Evolutionary conservation across 192 early-diverging fungal species (phyloP), one percentile per base, ranked within the genome.

Genomic region (Linnemannia hyalina): DNA sequence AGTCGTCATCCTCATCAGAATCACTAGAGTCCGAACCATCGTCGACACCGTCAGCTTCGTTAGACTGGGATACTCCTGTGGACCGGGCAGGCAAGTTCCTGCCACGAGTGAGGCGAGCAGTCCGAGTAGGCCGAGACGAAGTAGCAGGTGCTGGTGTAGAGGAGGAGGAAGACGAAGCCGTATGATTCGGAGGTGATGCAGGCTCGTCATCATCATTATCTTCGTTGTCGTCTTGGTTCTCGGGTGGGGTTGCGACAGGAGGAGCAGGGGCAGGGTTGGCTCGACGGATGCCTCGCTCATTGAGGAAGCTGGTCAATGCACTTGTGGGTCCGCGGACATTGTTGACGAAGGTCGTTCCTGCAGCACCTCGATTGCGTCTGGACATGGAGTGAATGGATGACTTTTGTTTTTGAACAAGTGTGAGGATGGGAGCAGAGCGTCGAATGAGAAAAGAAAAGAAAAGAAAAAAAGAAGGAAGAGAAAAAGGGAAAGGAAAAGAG

Each of bases 261-360:
- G 74, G 85, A 4, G 74, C 74, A 73, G 81, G 82, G 29, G 87
- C 87, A 42, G 78, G 81, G 71, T 88, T 83, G 38, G 87, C 87
- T 77, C 81, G 81, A 78, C 80, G 78, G 70, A 88, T 85, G n/a
- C 77, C 79, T 70, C 80, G 82, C 80, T 85, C 84, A 89, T 90
- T 86, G 57, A 92, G 72, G 32, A 92, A 92, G 15, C 82, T 89
- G 49, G 83, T 88, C 49, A 92, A 79, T 26, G 91, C 91, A 65
- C 90, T 90, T 22, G 91, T 90, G 26, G 91, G 91, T 10, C 91
- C 91, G 63, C 90, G 79, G 2, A 92, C 80, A 78, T 85, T 82
- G 76, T 90, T 90, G 76, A 86, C 84, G n/a, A 47, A 86, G 26
- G 82, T 84, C 6, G 83, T 86, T n/a, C 74, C 70, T 35, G 47